These are phyloP conservation scores for Paramecium sonneborni DNA, from an alignment of 73 alveolate species.

Conservation along the genomic window DNA sequence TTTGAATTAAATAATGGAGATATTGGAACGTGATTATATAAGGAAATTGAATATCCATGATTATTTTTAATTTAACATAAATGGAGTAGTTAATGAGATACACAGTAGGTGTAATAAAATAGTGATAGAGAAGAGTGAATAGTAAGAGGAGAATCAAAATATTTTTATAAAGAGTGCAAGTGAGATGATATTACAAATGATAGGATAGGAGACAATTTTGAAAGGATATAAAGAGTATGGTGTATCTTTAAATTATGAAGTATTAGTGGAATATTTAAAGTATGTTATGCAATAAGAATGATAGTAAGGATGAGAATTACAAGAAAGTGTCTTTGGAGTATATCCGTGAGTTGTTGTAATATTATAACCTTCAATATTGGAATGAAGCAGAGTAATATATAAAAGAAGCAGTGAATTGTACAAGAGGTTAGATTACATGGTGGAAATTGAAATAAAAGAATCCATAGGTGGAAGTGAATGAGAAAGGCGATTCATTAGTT, in stretches of 20 bases:
- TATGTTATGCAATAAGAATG: background rate
- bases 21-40: constrained; percentile 70
- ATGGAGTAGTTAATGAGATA: background rate
- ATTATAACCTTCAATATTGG: background rate
- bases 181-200: background rate
- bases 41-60: constrained; percentile 17
- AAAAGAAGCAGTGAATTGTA: constrained; percentile 38
- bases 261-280: background rate
- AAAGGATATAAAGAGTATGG: constrained; percentile 57
- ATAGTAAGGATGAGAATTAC: constrained; percentile 4
- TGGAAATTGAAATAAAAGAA: constrained; percentile 31
- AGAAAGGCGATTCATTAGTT: constrained; percentile 37
- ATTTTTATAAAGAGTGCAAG: constrained; percentile 47
- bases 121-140: background rate
- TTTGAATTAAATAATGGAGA: constrained; percentile 72
- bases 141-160: constrained; percentile 46
- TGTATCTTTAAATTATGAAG: constrained; percentile 2
- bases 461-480: constrained; percentile 9
- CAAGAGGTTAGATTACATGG: constrained; percentile 58
- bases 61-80: background rate
- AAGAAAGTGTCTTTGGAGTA: constrained; percentile 20
- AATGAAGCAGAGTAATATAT: constrained; percentile 47
- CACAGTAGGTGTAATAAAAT: background rate
- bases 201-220: background rate
- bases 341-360: background rate